phyloP scores from a whole-genome alignment of 148 eudicot species.

The Heliosperma pusillum region DNA sequence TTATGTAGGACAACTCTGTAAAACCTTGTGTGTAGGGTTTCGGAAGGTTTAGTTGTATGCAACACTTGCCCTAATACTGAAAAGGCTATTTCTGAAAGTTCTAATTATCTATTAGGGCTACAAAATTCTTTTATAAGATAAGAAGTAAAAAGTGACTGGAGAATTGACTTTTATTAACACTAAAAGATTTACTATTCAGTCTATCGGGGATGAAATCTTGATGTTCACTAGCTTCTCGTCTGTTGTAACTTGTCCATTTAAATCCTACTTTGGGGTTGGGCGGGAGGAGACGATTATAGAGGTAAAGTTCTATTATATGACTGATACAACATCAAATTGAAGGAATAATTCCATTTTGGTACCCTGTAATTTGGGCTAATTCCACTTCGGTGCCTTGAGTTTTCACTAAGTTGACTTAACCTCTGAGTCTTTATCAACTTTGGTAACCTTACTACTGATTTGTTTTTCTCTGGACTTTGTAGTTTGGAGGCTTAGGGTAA shows the following conservation, averaged over 20 bases:
- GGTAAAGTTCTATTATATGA: neutral
- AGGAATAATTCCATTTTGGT: too few relatives aligned
- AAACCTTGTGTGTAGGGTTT: neutral
- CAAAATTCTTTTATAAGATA: neutral
- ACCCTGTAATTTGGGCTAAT: too few relatives aligned
- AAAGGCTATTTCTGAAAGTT: neutral
- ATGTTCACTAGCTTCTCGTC: neutral
- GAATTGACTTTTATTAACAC: neutral
- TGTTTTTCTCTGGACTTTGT: too few relatives aligned
- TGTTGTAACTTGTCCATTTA: conserved; percentile 3
- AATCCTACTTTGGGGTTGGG: neutral
- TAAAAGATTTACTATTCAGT: neutral
- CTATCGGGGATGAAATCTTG: neutral
- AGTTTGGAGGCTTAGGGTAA: too few relatives aligned
- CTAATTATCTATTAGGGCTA: neutral
- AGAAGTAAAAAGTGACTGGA: neutral
- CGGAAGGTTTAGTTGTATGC: neutral
- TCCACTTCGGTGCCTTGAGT: too few relatives aligned
- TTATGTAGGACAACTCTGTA: neutral
- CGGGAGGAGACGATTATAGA: neutral
- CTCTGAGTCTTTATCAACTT: too few relatives aligned
- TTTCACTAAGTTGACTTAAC: too few relatives aligned
- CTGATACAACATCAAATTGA: too few relatives aligned
- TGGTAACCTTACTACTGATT: too few relatives aligned
- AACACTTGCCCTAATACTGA: neutral